Evolutionary conservation across 208 protist genomes (phyloP).

Genomic region (Trypanosoma scelopori): DNA sequence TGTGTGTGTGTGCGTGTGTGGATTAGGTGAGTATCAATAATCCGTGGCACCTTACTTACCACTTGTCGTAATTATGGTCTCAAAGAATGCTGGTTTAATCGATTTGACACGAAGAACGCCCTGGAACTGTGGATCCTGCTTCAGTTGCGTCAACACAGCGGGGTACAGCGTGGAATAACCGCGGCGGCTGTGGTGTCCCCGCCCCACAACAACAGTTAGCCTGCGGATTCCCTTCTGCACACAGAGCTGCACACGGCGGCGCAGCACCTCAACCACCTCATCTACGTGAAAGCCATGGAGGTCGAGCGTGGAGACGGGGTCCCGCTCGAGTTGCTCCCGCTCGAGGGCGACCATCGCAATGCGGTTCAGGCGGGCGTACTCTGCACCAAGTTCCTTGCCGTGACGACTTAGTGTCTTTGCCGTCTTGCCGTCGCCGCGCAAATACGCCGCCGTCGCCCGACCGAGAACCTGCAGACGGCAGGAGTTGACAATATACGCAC

Average conservation of each 20-base stretch:
- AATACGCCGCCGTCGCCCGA: conserved; percentile 62
- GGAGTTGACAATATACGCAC: conserved; percentile 63
- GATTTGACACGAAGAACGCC: conserved; percentile 31
- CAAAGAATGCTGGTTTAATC: conserved; percentile 49
- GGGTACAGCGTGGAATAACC: conserved; percentile 43
- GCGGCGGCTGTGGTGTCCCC: conserved; percentile 62
- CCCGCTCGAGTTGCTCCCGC: conserved; percentile 43
- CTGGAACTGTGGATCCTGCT: conserved; percentile 38
- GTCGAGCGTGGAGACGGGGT: conserved; percentile 56
- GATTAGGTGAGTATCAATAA: not conserved
- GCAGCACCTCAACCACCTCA: conserved; percentile 70
- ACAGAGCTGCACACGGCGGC: conserved; percentile 67
- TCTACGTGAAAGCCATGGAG: conserved; percentile 79
- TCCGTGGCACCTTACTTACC: not conserved
- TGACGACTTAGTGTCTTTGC: conserved; percentile 60
- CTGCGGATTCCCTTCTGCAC: conserved; percentile 34
- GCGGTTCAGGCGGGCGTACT: conserved; percentile 79
- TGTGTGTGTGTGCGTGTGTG: no score
- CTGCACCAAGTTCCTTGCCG: conserved; percentile 48
- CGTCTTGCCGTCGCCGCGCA: conserved; percentile 43
- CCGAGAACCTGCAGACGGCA: conserved; percentile 56
- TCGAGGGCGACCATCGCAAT: conserved; percentile 83
- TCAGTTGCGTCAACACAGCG: conserved; percentile 36
- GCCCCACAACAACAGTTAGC: conserved; percentile 60
- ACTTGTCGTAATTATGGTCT: conserved; percentile 14